Evolutionary conservation across 2,329 filamentous ascomycete genomes (phyloP).

Genomic region (Ceratocystis cacaofunesta): DNA sequence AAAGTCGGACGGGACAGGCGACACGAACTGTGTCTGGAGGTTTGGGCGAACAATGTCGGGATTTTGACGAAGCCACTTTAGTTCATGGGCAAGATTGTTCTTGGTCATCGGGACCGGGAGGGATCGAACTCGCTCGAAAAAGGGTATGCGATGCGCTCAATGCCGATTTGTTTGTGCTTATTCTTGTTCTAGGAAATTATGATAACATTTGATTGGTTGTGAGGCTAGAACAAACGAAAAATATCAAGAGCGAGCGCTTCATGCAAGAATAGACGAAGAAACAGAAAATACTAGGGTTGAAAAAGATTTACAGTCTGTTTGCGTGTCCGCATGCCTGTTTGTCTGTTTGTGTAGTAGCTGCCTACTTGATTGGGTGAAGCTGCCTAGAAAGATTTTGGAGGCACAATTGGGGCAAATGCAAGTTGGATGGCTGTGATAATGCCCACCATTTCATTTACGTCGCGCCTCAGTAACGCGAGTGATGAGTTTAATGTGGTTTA

Average conservation of each 20-base stretch:
- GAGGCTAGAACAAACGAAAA: background rate
- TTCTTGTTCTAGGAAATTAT: background rate
- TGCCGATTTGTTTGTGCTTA: background rate
- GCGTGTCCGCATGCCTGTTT: no score
- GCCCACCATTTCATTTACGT: background rate
- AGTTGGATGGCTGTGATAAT: background rate
- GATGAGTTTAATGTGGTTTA: background rate
- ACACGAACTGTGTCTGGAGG: conserved; percentile 27
- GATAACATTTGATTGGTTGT: background rate
- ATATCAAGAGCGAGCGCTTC: background rate
- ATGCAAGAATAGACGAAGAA: background rate
- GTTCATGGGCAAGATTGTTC: conserved; percentile 43
- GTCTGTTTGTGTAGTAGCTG: background rate
- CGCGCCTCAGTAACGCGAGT: background rate
- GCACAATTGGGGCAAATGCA: background rate
- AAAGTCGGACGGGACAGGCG: conserved; percentile 20
- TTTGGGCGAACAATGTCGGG: conserved; percentile 28
- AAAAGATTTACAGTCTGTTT: background rate
- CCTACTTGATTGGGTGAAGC: background rate
- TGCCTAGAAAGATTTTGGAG: conserved; percentile 1
- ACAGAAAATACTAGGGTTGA: background rate
- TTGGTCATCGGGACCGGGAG: conserved; percentile 39
- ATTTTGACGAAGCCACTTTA: conserved; percentile 42
- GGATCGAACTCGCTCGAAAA: background rate
- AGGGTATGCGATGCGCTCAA: background rate